These are phyloP conservation scores for Pochonia chlamydosporia DNA, from an alignment of 2,329 filamentous ascomycete genomes.

Conservation along the genomic window DNA sequence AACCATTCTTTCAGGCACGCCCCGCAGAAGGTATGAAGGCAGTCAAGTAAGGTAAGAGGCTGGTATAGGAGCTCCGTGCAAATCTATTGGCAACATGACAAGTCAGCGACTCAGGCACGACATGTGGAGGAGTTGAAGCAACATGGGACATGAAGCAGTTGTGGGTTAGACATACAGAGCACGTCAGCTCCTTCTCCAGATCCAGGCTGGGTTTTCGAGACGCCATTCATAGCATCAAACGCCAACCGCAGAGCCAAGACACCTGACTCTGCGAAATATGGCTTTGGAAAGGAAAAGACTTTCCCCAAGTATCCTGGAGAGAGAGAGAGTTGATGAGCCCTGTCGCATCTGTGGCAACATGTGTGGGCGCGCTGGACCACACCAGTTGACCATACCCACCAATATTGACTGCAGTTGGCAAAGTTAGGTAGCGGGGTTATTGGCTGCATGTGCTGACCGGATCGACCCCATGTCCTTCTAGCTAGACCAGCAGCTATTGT, in stretches of 20 bases:
- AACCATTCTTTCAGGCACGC: slow-evolving; percentile 97
- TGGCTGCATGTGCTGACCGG: too few species aligned
- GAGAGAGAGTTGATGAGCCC: background rate
- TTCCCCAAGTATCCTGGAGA: background rate
- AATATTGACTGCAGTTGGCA: too few species aligned
- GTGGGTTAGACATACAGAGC: slow-evolving; percentile 64
- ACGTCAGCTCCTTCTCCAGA: slow-evolving; percentile 89
- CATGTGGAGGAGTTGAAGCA: background rate
- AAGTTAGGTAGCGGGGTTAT: too few species aligned
- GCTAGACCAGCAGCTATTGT: background rate
- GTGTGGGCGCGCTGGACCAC: too few species aligned
- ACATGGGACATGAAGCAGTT: background rate
- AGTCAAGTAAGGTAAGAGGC: slow-evolving; percentile 85
- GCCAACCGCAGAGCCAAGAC: background rate
- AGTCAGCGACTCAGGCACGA: background rate
- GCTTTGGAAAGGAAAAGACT: background rate
- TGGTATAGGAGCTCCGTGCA: slow-evolving; percentile 94
- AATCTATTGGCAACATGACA: slow-evolving; percentile 53
- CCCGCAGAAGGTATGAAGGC: slow-evolving; percentile 92
- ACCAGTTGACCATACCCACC: too few species aligned
- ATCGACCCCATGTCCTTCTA: too few species aligned
- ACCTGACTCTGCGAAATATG: background rate
- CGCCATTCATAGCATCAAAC: slow-evolving; percentile 39
- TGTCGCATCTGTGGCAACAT: background rate
- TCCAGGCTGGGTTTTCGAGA: slow-evolving; percentile 52